These are phyloP conservation scores for Raphanus sativus DNA, from an alignment of 345 rosid genomes.

Conservation along the genomic window DNA sequence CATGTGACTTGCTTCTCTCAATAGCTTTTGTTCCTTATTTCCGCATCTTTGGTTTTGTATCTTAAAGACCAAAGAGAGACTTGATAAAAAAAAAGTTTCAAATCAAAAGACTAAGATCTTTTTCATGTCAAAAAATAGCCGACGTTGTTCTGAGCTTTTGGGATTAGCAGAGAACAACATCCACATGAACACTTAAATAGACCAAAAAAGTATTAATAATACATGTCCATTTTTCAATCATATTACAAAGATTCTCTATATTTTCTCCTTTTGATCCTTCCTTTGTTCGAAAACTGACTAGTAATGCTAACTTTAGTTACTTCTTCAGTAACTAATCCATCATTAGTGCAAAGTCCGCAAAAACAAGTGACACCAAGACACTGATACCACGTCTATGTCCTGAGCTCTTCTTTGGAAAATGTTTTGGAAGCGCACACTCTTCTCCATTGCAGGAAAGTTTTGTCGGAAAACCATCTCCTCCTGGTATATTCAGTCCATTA, in stretches of 20 bases:
- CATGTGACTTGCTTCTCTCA: constrained; percentile 28
- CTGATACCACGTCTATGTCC: constrained; percentile 36
- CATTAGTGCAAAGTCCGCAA: constrained; percentile 44
- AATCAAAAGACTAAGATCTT: constrained; percentile 27
- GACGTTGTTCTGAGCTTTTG: constrained; percentile 21
- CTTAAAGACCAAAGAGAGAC: constrained; percentile 19
- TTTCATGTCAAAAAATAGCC: constrained; percentile 25
- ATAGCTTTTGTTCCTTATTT: constrained; percentile 36
- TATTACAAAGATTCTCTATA: too few relatives aligned
- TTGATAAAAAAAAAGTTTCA: neutral
- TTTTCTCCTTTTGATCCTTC: constrained; percentile 22
- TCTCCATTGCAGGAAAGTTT: constrained; percentile 83
- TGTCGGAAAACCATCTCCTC: constrained; percentile 79
- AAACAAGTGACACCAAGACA: constrained; percentile 32
- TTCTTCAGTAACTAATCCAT: constrained; percentile 29
- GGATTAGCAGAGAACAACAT: constrained; percentile 24
- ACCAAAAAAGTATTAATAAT: constrained; percentile 36
- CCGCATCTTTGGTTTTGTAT: constrained; percentile 10
- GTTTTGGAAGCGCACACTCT: constrained; percentile 79
- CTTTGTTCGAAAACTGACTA: constrained; percentile 24
- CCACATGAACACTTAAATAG: constrained; percentile 31
- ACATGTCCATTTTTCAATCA: constrained; percentile 14
- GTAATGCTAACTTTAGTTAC: constrained; percentile 15
- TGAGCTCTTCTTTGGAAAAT: constrained; percentile 50
- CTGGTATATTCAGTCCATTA: constrained; percentile 44